Base-by-base conservation (phyloP, 257 asterid genomes). In the Solanum neorickii region DNA sequence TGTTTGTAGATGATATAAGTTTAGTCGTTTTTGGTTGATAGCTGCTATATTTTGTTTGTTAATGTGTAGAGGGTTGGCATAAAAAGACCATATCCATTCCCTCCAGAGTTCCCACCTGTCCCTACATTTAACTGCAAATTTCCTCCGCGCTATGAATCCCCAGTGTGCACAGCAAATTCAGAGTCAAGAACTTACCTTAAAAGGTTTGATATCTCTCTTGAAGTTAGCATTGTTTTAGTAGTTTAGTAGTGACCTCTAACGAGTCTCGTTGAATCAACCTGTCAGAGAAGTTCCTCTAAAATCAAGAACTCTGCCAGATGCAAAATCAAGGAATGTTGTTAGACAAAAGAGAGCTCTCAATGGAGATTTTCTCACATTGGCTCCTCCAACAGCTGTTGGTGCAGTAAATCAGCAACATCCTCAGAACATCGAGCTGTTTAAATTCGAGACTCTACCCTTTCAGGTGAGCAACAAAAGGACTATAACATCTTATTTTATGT, bases 331-430 rank as follows among this genome's bases (percentile, higher is more conserved):
- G 20, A 92, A 88, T 82, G 84, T 29, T 39, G 65, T 59, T 18
- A 52, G 70, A 65, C 92, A 88, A 46, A 83, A 89, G 44, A 92
- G 83, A 92, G 86, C 27, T 87, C 91, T 92, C 87, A 90, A 86
- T 62, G 95, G 95, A 87, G 95, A 93, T 77, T 94, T 96, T 86
- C 95, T 95, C 83, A 88, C 98, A 12, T 86, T 96, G 91, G 98
- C 96, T 66, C 99, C 98, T 92, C 98, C 98, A 0, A 72, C 87
- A 3, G 52, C 77, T 29, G 75, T 89, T 87, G 86, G 41, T 85
- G 86, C 87, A 27, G 84, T 88, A 80, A 86, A 88, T 78, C 88
- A 84, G 41, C 88, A 87, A 80, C 12, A 59, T n/a, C 85, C 42
- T 60, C 89, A 76, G 2, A 82, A 49, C 41, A 83, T 37, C 3